Conservation (phyloP, 345 rosid species). For the Arabidopsis arenosa region DNA sequence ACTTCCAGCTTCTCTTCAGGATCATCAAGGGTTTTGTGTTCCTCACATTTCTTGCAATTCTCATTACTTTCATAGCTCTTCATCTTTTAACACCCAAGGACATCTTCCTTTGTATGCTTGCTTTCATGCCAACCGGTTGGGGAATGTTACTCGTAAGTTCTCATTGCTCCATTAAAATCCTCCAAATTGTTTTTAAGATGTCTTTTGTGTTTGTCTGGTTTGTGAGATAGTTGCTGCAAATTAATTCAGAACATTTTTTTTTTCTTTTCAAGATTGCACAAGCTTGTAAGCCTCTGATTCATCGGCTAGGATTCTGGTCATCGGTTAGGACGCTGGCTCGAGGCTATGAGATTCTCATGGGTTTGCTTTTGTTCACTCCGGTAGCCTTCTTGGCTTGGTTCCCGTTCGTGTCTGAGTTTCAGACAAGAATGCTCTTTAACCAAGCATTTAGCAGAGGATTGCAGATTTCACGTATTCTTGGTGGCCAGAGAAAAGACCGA, state of each 20-base stretch:
- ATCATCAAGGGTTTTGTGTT: constrained; percentile 77
- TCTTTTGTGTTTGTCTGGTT: constrained; percentile 10
- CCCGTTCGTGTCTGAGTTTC: constrained; percentile 89
- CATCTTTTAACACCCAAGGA: constrained; percentile 72
- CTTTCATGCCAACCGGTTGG: constrained; percentile 96
- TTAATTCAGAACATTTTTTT: neutral
- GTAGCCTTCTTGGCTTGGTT: constrained; percentile 93
- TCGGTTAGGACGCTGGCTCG: constrained; percentile 73
- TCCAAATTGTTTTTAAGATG: neutral
- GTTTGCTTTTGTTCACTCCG: constrained; percentile 77
- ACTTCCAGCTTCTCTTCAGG: constrained; percentile 77
- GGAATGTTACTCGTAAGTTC: constrained; percentile 79
- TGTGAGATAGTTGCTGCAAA: constrained; percentile 5
- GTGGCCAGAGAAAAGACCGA: constrained; percentile 72
- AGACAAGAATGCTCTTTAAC: constrained; percentile 90
- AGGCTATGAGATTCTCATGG: constrained; percentile 75
- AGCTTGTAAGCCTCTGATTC: constrained; percentile 73
- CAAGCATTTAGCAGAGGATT: constrained; percentile 96
- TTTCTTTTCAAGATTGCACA: constrained; percentile 63
- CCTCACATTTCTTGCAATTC: constrained; percentile 56
- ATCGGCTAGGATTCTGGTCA: constrained; percentile 68
- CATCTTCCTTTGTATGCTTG: constrained; percentile 75
- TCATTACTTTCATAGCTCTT: constrained; percentile 63
- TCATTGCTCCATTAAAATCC: neutral
- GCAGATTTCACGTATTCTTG: constrained; percentile 88